Conservation (phyloP, 805 yeast species). For the Metschnikowia santaceciliae region DNA sequence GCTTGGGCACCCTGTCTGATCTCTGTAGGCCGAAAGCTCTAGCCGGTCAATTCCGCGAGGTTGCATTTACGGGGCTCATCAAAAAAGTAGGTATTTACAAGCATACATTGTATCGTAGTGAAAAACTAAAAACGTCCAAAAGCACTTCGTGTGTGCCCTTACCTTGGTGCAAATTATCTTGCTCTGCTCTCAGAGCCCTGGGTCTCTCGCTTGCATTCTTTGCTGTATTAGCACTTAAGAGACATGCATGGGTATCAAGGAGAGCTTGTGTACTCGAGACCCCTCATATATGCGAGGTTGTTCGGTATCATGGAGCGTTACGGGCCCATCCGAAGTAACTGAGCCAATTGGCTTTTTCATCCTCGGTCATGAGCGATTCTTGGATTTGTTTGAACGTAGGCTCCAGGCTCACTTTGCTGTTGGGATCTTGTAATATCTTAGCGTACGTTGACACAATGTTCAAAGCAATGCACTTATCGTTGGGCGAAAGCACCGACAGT, state of each 20-base stretch:
- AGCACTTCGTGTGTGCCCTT: too few species aligned
- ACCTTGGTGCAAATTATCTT: background rate
- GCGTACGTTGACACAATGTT: conserved; percentile 7
- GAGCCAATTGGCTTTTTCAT: conserved; percentile 12
- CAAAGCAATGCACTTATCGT: conserved; percentile 15
- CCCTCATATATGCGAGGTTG: background rate
- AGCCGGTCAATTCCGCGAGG: background rate
- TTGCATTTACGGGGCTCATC: background rate
- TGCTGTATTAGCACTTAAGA: background rate
- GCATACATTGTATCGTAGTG: background rate
- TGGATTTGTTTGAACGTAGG: conserved; percentile 10
- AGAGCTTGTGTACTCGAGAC: background rate
- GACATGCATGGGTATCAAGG: background rate
- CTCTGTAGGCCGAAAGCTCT: background rate
- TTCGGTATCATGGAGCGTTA: background rate
- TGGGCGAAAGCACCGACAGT: conserved; percentile 9
- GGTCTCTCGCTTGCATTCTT: background rate
- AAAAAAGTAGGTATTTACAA: background rate
- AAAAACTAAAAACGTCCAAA: background rate
- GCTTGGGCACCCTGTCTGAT: background rate
- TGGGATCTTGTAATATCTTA: background rate
- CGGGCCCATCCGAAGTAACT: conserved; percentile 14
- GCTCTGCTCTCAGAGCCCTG: background rate
- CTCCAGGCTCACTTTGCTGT: background rate
- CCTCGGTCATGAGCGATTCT: conserved; percentile 9